Conservation (phyloP, 257 asterid genomes). For the Solanum bulbocastanum region DNA sequence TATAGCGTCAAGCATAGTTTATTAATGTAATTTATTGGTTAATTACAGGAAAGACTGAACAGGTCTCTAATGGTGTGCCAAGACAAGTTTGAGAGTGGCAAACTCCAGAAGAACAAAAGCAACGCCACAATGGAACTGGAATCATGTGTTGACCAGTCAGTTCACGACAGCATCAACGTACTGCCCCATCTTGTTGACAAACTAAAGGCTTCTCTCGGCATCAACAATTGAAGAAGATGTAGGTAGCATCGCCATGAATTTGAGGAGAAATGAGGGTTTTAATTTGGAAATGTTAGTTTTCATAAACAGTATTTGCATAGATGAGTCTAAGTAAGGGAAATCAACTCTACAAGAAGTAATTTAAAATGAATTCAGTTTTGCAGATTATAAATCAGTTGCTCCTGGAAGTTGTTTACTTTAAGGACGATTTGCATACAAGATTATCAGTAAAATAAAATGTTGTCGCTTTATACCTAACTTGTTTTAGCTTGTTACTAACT, state of each 20-base stretch:
- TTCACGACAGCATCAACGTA: conserved; percentile 44
- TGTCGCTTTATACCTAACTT: not conserved
- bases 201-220: conserved; percentile 36
- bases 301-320: not conserved
- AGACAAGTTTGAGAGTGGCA: conserved; percentile 70
- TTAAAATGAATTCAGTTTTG: not conserved
- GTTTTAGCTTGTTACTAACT: not conserved
- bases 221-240: conserved; percentile 20
- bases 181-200: conserved; percentile 70
- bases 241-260: not conserved
- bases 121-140: conserved; percentile 39
- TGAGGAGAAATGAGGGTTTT: not conserved
- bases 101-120: conserved; percentile 36
- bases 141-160: conserved; percentile 65
- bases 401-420: not conserved
- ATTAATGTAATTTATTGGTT: not conserved
- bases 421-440: too few relatives aligned
- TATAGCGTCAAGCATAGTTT: not conserved
- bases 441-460: too few relatives aligned
- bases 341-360: not conserved
- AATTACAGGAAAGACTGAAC: conserved; percentile 52
- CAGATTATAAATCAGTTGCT: not conserved
- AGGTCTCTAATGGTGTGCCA: conserved; percentile 80
- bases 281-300: not conserved
- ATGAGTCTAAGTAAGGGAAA: not conserved